Base-by-base conservation (phyloP, 2,329 filamentous ascomycete species). In the Cephalotrichum gorgonifer region DNA sequence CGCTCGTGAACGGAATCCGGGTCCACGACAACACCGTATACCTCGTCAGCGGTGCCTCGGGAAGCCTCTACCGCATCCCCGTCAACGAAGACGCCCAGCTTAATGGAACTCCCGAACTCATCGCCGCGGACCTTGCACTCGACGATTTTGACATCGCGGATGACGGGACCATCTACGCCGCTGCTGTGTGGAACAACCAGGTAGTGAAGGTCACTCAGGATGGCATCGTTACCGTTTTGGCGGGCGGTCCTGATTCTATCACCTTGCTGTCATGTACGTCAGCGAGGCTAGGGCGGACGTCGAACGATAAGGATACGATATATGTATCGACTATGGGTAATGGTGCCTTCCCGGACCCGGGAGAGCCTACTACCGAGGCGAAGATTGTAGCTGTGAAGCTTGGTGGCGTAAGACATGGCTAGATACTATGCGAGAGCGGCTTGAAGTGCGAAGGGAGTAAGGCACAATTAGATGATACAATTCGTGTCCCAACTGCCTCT, bases 261-360 rank as follows among this genome's bases (percentile, higher is more conserved):
- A 43, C 45, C 14, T 20, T 50, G n/a, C 31, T 46, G 2, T 30
- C 23, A 2, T 35, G 28, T 20, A 50, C 48, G 35, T 50, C 48
- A 23, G 48, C 27, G 31, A 41, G 48, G 48, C 20, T 50, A 6
- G 48, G 48, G 20, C 22, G 48, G 14, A 26, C n/a, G 3, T 15
- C 22, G 33, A 28, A 11, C 9, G 48, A 39, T 9, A 25, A 50
- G 42, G 35, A 26, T 14, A 50, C 48, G 31, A 17, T 50, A 12
- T 50, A 50, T 17, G 48, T 50, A 23, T 45, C 48, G 25, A 50
- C 43, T 6, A 50, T 33, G 22, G 48, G 48, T 23, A 49, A 49
- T 27, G 47, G 47, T 11, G 42, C 31, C 14, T 46, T 46, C 42
- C 22, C 30, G 22, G 27, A 17, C 9, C 47, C 39, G 22, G 47